Percentiles rank a stretch among this genome's conserved stretches.
phyloP scores from a whole-genome alignment of 345 rosid genomes.

The Lepidium africanum region DNA sequence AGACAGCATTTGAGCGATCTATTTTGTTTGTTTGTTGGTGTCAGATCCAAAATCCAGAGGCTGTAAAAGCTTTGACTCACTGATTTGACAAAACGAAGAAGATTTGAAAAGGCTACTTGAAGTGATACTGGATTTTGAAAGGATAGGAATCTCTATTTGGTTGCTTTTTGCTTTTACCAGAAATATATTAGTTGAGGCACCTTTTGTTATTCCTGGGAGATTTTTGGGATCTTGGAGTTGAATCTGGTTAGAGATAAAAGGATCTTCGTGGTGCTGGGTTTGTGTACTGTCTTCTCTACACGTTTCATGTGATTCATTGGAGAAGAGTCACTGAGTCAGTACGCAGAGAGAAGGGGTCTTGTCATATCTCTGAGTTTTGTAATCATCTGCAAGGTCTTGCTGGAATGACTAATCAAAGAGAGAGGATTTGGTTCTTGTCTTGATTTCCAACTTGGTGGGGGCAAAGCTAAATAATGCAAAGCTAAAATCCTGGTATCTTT shows the following conservation, averaged over 20 bases:
- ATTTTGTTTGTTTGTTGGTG: not conserved
- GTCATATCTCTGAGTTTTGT: conserved; percentile 34
- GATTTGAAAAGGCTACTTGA: not conserved
- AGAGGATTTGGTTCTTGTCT: conserved; percentile 35
- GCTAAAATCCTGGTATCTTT: conserved; percentile 1
- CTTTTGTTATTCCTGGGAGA: not conserved
- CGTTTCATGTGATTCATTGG: conserved; percentile 33
- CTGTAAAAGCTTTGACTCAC: conserved; percentile 33
- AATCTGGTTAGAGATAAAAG: not conserved
- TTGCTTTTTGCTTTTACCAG: not conserved
- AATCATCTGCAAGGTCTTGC: conserved; percentile 27
- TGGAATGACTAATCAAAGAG: conserved; percentile 17
- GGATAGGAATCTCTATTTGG: conserved; percentile 1
- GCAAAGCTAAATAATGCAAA: conserved; percentile 9
- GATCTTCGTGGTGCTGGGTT: not conserved
- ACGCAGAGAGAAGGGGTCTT: conserved; percentile 28
- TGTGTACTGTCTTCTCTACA: not conserved
- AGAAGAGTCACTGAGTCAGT: not conserved
- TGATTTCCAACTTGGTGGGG: conserved; percentile 36
- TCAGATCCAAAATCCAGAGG: conserved; percentile 30
- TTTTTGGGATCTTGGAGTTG: conserved; percentile 2
- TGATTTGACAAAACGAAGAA: conserved; percentile 29
- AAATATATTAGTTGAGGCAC: not conserved
- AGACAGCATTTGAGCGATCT: conserved; percentile 17
- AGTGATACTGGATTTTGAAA: not conserved